Evolutionary conservation across 352 stramenopile genomes (phyloP), one percentile per base, ranked within the genome.

Genomic region (Pythium aphanidermatum): DNA sequence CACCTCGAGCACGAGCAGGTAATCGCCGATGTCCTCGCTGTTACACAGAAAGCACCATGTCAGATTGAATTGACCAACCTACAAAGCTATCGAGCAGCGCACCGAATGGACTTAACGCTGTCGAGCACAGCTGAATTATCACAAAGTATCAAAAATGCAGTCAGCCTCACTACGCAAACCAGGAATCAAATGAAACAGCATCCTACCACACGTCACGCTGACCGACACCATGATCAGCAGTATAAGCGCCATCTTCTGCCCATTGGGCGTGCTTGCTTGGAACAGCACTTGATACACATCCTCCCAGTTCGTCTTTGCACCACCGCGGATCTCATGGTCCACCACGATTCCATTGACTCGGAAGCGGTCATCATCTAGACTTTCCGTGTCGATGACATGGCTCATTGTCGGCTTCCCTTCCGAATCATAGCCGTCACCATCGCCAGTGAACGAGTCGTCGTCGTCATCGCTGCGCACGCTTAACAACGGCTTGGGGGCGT

Each of bases 271-370:
- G 38, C 68, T 84, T 47, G 68, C 86, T 51, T 83, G 55, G 55
- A 86, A 89, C 34, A 89, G 56, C 9, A 86, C 58, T 53, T 86
- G 64, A 53, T 89, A 89, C 43, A 83, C 66, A 17, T 70, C 57
- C 45, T 83, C 70, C 77, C 77, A 89, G 35, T 76, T 65, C 10
- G 63, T 39, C 38, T 82, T 81, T 10, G 70, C 65, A 28, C 63
- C 78, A n/a, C 78, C 74, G 28, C 65, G 71, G 29, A 90, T 70
- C 45, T 90, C 78, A 21, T 65, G 62, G 50, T 87, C 78, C 10
- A 90, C 70, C 2, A 83, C 63, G 29, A 90, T 86, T 25, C 70
- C 78, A 28, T 86, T 87, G 25, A 86, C 77, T n/a, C 74, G 74
- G 51, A 83, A 83, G 5, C 72, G 65, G 20, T 58, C 32, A 41